A percentile compares a stretch with the other conserved stretches of the same genome.
These are phyloP conservation scores for Balansia obtecta DNA, from an alignment of 2,329 filamentous ascomycete species.

Conservation along the genomic window DNA sequence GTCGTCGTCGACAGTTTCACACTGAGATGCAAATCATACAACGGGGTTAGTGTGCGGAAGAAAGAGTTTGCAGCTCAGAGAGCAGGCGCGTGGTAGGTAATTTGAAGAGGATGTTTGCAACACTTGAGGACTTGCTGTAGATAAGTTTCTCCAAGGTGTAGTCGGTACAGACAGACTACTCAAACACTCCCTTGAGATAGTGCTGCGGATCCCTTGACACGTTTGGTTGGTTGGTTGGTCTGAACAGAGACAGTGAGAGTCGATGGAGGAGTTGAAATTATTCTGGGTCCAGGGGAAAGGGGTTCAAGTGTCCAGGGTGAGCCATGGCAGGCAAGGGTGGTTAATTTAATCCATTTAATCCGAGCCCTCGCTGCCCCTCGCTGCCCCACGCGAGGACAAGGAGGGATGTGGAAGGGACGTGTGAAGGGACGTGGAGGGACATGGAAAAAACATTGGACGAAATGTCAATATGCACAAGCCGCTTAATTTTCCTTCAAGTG, in stretches of 20 bases:
- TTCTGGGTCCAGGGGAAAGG: slow-evolving; percentile 18
- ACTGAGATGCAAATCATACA: slow-evolving; percentile 2
- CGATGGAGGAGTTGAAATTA: slow-evolving; percentile 29
- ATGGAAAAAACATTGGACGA: neutral
- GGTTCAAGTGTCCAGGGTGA: neutral
- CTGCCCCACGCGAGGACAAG: neutral
- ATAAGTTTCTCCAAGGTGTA: slow-evolving; percentile 9
- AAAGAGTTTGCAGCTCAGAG: slow-evolving; percentile 4
- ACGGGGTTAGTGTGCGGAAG: neutral
- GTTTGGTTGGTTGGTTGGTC: too few species aligned
- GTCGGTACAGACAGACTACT: too few species aligned
- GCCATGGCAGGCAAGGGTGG: neutral
- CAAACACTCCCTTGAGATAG: too few species aligned
- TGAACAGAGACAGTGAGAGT: slow-evolving; percentile 16
- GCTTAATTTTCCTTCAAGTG: neutral
- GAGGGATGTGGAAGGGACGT: neutral
- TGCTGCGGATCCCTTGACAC: slow-evolving; percentile 1
- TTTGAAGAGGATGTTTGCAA: slow-evolving; percentile 14
- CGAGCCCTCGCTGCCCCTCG: too few species aligned
- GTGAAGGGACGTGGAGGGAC: neutral
- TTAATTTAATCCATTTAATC: too few species aligned
- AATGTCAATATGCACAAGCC: too few species aligned
- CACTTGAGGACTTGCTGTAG: slow-evolving; percentile 16
- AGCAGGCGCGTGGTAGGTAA: slow-evolving; percentile 11
- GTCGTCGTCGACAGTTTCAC: slow-evolving; percentile 7